Conservation (phyloP, 768 basidiomycete genomes). For the Mycena pura region DNA sequence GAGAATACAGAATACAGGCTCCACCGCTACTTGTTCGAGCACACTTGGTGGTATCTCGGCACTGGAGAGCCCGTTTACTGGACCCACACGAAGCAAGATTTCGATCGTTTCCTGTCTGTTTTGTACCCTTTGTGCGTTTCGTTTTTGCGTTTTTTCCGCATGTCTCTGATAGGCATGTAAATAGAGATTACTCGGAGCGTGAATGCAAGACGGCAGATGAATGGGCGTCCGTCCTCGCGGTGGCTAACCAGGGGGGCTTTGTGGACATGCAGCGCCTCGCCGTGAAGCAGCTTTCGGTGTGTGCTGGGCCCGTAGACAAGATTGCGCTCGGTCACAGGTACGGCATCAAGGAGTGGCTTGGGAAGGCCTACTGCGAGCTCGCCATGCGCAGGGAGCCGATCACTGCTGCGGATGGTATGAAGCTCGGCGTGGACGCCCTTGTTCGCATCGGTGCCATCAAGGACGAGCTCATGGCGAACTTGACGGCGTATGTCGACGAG, state of each 20-base stretch:
- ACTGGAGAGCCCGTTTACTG: slow-evolving; percentile 27
- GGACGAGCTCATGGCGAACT: slow-evolving; percentile 31
- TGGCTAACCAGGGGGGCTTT: slow-evolving; percentile 40
- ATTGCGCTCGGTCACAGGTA: slow-evolving; percentile 40
- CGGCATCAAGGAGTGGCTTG: slow-evolving; percentile 40
- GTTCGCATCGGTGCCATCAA: slow-evolving; percentile 40
- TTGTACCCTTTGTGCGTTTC: slow-evolving; percentile 42
- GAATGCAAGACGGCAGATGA: slow-evolving; percentile 42
- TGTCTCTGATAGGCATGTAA: background rate
- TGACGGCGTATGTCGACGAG: slow-evolving; percentile 18
- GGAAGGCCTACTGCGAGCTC: slow-evolving; percentile 44
- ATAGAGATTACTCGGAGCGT: slow-evolving; percentile 35
- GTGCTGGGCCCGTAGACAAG: slow-evolving; percentile 39
- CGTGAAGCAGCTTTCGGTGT: slow-evolving; percentile 34
- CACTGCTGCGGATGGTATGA: slow-evolving; percentile 34
- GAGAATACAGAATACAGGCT: slow-evolving; percentile 34
- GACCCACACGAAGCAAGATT: slow-evolving; percentile 48
- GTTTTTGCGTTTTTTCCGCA: background rate
- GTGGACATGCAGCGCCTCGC: slow-evolving; percentile 38
- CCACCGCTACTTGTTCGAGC: slow-evolving; percentile 39
- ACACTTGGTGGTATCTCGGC: background rate
- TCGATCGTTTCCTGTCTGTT: slow-evolving; percentile 41
- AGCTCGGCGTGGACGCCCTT: slow-evolving; percentile 39
- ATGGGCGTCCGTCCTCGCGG: slow-evolving; percentile 44
- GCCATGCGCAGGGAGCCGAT: slow-evolving; percentile 36